phyloP scores from a whole-genome alignment of 108 stramenopile genomes.

The Cyclostephanos tholiformis region DNA sequence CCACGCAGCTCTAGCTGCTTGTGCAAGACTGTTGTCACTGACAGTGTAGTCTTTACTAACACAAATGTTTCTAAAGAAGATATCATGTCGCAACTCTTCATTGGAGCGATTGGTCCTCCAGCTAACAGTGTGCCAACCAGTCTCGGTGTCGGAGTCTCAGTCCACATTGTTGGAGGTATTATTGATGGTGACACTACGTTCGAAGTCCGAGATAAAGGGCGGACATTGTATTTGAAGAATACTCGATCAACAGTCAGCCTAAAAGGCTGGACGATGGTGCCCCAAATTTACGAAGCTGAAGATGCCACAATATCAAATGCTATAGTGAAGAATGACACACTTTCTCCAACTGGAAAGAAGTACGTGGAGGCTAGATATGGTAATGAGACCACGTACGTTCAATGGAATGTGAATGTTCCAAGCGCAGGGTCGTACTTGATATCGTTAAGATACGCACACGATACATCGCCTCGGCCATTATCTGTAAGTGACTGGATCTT shows the following conservation, averaged over 20 bases:
- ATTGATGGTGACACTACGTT: constrained; percentile 56
- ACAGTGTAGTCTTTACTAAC: constrained; percentile 45
- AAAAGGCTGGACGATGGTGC: constrained; percentile 30
- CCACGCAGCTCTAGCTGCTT: constrained; percentile 37
- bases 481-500: constrained; percentile 3
- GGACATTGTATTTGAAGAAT: constrained; percentile 53
- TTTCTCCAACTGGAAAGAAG: constrained; percentile 21
- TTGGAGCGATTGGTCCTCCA: constrained; percentile 45
- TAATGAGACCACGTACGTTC: constrained; percentile 17
- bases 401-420: constrained; percentile 40
- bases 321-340: constrained; percentile 8
- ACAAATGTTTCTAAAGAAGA: constrained; percentile 6
- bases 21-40: constrained; percentile 47
- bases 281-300: constrained; percentile 43
- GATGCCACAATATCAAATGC: constrained; percentile 28
- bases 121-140: constrained; percentile 14
- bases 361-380: constrained; percentile 24
- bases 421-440: constrained; percentile 22
- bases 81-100: constrained; percentile 37
- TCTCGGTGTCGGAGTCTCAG: constrained; percentile 27
- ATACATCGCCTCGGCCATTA: constrained; percentile 26
- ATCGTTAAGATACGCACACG: constrained; percentile 37
- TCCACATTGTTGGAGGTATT: constrained; percentile 27
- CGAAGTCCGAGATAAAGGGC: constrained; percentile 54
- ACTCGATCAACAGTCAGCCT: constrained; percentile 48